Percentiles rank a stretch among this genome's conserved stretches.
Conservation (phyloP, 495 filamentous ascomycete genomes). For the Evansstolkia leycettana region DNA sequence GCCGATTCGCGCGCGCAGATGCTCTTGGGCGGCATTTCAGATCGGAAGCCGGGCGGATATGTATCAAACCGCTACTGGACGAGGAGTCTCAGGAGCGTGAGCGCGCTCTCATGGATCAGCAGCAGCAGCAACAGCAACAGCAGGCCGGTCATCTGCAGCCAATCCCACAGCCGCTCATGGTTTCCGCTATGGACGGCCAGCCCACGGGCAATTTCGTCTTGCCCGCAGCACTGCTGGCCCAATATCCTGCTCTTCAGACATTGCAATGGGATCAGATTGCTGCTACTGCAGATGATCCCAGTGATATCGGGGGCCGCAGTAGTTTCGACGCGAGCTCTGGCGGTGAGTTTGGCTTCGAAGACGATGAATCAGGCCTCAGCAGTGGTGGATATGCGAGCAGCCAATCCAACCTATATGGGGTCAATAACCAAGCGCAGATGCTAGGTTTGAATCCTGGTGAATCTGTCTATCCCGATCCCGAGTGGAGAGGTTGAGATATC, state of each 20-base stretch:
- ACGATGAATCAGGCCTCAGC: conserved; percentile 30
- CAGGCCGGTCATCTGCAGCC: conserved; percentile 27
- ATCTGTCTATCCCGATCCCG: conserved; percentile 17
- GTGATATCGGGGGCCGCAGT: conserved; percentile 66
- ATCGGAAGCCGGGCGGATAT: conserved; percentile 87
- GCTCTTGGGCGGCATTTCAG: conserved; percentile 95
- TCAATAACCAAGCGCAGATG: conserved; percentile 19
- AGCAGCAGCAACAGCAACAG: conserved; percentile 34
- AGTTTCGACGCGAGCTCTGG: conserved; percentile 85
- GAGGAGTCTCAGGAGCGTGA: conserved; percentile 75
- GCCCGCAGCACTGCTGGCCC: conserved; percentile 75
- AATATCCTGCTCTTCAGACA: conserved; percentile 80
- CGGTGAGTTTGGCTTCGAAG: conserved; percentile 38
- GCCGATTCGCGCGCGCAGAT: conserved; percentile 89
- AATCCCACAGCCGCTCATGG: conserved; percentile 28
- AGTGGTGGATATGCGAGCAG: conserved; percentile 22
- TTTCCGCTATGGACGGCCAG: conserved; percentile 28
- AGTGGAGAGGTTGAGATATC: conserved; percentile 17
- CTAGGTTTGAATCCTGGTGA: conserved; percentile 21
- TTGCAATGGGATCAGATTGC: conserved; percentile 63
- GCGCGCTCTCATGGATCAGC: conserved; percentile 51
- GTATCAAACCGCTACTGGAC: conserved; percentile 89
- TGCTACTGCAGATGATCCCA: conserved; percentile 43
- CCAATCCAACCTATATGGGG: conserved; percentile 23
- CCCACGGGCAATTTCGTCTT: conserved; percentile 49